phyloP scores from a whole-genome alignment of 2,329 filamentous ascomycete species.

The Aureobasidium uvarum region DNA sequence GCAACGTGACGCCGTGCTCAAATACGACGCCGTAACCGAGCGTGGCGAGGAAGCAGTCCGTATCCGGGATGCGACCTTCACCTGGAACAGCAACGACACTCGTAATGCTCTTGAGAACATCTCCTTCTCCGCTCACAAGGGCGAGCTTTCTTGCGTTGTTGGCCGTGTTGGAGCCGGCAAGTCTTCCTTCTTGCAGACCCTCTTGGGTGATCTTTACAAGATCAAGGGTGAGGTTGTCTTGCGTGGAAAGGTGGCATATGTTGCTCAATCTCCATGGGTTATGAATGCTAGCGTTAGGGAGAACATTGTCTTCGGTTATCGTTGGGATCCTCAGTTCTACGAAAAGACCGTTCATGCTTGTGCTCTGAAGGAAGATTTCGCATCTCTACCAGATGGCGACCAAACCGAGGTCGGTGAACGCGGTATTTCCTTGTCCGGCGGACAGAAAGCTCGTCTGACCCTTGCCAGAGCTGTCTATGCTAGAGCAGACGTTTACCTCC shows the following conservation, averaged over 20 bases:
- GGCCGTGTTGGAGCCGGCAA: conserved; percentile 94
- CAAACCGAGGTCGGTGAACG: conserved; percentile 96
- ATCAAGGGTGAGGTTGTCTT: conserved; percentile 78
- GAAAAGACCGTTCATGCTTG: conserved; percentile 90
- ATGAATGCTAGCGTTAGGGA: conserved; percentile 98
- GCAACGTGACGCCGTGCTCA: conserved; percentile 74
- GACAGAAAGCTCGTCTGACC: conserved; percentile 91
- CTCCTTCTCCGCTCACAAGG: conserved; percentile 84
- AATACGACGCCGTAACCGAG: conserved; percentile 68
- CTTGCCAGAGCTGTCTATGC: conserved; percentile 94
- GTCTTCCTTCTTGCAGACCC: conserved; percentile 82
- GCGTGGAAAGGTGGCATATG: conserved; percentile 82
- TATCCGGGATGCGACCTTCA: conserved; percentile 83
- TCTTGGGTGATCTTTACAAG: conserved; percentile 92
- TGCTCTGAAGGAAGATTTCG: conserved; percentile 85
- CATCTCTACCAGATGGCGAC: conserved; percentile 89
- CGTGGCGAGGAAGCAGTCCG: conserved; percentile 81
- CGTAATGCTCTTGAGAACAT: conserved; percentile 72
- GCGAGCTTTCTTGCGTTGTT: conserved; percentile 88
- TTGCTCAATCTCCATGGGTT: conserved; percentile 90
- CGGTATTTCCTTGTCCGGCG: conserved; percentile 91
- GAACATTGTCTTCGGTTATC: conserved; percentile 95
- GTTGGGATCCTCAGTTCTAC: conserved; percentile 91
- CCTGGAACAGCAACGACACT: conserved; percentile 83
- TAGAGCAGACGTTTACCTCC: conserved; percentile 89